Evolutionary conservation across 371 early-diverging fungal species (phyloP), one percentile per base, ranked within the genome.

Genomic region (Phascolomyces articulosus): DNA sequence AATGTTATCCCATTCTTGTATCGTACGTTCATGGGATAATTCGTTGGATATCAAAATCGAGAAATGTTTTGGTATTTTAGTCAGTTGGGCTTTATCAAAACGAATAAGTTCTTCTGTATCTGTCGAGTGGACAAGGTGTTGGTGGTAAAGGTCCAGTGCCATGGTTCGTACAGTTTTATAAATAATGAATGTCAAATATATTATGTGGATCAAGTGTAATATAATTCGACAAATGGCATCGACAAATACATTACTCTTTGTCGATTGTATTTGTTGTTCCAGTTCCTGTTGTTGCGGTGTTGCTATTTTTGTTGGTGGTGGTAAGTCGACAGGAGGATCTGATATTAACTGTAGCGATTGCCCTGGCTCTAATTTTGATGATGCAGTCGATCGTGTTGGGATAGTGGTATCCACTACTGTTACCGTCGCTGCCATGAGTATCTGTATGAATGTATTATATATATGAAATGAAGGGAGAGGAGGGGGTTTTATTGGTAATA

Each of bases 31-130:
- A 20, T 62, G 60, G 4, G 54, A 40, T 40, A 75, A 64, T 63
- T 83, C 83, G 24, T 66, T 51, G 11, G 80, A 76, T 13, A 83
- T 55, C 63, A 58, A 55, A 26, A 83, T 61, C 21, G 77, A 64
- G 9, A 83, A 60, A 58, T 83, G 83, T 2, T 62, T 56, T 48
- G 83, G 83, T 51, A 83, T 73, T 59, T 83, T 83, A 47, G 73
- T 78, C 27, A 83, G 67, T 29, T 60, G 73, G 10, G 54, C 23
- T 54, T 67, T 73, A 44, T 79, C 83, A n/a, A 53, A 29, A 15
- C 63, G 58, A 38, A 78, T 75, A 34, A 71, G 55, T 29, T 61
- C 28, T 27, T 23, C 26, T n/a, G 27, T 38, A 38, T 34, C 40
- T 15, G n/a, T 44, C 16, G 26, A 28, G 41, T 16, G 27, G 21